Base-by-base conservation (phyloP, 1,284 basidiomycete species). In the Gomphus bonarii region DNA sequence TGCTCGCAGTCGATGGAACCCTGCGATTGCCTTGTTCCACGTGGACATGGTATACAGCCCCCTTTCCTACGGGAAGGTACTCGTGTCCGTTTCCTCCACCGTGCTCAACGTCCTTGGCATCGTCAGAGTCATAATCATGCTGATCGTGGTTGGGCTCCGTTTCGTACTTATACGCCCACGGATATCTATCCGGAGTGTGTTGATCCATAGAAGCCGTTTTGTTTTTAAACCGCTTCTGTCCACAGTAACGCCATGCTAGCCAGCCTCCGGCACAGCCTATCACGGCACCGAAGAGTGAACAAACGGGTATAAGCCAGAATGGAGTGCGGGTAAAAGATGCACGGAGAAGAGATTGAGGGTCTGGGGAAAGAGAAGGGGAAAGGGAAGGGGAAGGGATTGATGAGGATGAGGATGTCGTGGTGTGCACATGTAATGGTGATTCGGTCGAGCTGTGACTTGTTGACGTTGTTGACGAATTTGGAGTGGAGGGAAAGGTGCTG, bases 291-390 rank as follows among this genome's bases (percentile, higher is more conserved):
- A 73, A 62, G 1, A 69, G 57, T 7, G 68, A 65, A 38, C 76
- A 75, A 20, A 78, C 50, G 0, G 76, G 74, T 1, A 70, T 60
- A 31, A 78, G 70, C 44, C 71, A 74, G 14, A 70, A 64, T 14
- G 69, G 50, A 56, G 73, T 69, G 58, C 75, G 68, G 2, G 50
- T 18, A 22, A 51, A 28, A n/a, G 50, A 18, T 43, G 56, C 55
- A 62, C 46, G 51, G 60, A 49, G 31, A 65, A 51, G 50, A 61
- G 63, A 46, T 64, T 64, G 30, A 65, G 59, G 18, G 65, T 49
- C 52, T 69, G 54, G 64, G 35, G 48, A 59, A 56, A n/a, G n/a
- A n/a, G n/a, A n/a, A n/a, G n/a, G n/a, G n/a, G n/a, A n/a, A n/a
- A n/a, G n/a, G n/a, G n/a, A n/a, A n/a, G 46, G 63, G 47, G 64